A percentile compares a stretch with the other conserved stretches of the same genome.
Evolutionary conservation across 192 early-diverging fungal species (phyloP).

Genomic region (Tieghemiomyces parasiticus): DNA sequence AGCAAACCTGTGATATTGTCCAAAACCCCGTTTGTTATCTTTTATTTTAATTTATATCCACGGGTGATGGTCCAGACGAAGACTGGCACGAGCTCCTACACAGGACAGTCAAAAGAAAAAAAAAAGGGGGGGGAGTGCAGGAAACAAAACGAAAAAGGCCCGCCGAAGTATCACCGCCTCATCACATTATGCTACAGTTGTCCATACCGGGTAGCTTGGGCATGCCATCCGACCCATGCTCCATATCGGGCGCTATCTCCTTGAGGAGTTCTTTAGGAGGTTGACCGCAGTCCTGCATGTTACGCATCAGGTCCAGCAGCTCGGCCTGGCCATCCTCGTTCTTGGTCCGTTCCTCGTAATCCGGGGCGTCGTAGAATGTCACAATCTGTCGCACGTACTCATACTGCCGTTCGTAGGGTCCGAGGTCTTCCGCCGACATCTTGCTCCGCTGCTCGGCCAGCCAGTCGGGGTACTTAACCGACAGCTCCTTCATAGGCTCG

Average conservation of each 20-base stretch:
- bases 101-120: not conserved
- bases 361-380: constrained; percentile 54
- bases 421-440: constrained; percentile 50
- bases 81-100: too few relatives aligned
- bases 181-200: constrained; percentile 16
- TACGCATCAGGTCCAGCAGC: constrained; percentile 86
- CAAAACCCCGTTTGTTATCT: too few relatives aligned
- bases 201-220: constrained; percentile 37
- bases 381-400: constrained; percentile 68
- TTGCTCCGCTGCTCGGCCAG: constrained; percentile 62
- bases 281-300: constrained; percentile 96
- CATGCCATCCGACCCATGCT: constrained; percentile 58
- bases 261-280: constrained; percentile 84
- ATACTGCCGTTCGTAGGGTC: constrained; percentile 66
- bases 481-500: constrained; percentile 91
- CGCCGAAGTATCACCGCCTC: too few relatives aligned
- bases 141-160: not conserved
- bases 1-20: too few relatives aligned
- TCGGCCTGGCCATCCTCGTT: constrained; percentile 50
- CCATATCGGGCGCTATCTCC: constrained; percentile 82
- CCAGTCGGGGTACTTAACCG: constrained; percentile 78
- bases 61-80: too few relatives aligned
- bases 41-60: too few relatives aligned
- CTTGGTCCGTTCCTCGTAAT: constrained; percentile 36
- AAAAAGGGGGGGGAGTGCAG: not conserved